These are phyloP conservation scores for Stagonosporopsis vannaccii DNA, from an alignment of 2,329 filamentous ascomycete species.

Conservation along the genomic window DNA sequence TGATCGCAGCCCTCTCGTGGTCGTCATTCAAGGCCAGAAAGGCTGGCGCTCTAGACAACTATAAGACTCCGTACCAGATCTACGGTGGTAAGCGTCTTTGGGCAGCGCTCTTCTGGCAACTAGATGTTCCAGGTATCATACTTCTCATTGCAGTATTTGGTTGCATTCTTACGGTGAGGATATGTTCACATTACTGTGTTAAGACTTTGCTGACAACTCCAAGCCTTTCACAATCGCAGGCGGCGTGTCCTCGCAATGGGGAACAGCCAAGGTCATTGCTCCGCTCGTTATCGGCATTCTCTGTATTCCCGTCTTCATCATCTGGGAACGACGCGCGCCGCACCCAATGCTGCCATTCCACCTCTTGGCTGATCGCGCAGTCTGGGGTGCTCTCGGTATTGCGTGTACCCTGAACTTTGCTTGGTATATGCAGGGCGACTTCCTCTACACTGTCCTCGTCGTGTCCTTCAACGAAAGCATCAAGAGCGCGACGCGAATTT, in stretches of 20 bases:
- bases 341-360: constrained; percentile 66
- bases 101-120: constrained; percentile 62
- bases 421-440: constrained; percentile 71
- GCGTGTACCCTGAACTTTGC: constrained; percentile 45
- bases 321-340: constrained; percentile 62
- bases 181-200: not conserved
- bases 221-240: constrained; percentile 62
- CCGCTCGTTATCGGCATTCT: constrained; percentile 61
- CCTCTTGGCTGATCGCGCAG: constrained; percentile 68
- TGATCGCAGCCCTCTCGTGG: constrained; percentile 60
- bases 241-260: constrained; percentile 58
- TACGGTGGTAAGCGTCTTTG: constrained; percentile 50
- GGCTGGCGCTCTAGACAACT: constrained; percentile 56
- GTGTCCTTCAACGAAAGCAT: constrained; percentile 68
- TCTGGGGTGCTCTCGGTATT: constrained; percentile 70
- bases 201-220: not conserved
- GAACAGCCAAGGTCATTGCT: constrained; percentile 58
- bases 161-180: constrained; percentile 51
- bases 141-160: constrained; percentile 57
- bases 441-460: constrained; percentile 68
- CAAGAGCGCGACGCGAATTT: constrained; percentile 64
- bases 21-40: constrained; percentile 62
- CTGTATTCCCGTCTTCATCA: constrained; percentile 58
- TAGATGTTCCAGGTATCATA: constrained; percentile 61
- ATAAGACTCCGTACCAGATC: constrained; percentile 55